These are phyloP conservation scores for Chrysophaeum taylorii DNA, from an alignment of 352 stramenopile species.

Conservation along the genomic window DNA sequence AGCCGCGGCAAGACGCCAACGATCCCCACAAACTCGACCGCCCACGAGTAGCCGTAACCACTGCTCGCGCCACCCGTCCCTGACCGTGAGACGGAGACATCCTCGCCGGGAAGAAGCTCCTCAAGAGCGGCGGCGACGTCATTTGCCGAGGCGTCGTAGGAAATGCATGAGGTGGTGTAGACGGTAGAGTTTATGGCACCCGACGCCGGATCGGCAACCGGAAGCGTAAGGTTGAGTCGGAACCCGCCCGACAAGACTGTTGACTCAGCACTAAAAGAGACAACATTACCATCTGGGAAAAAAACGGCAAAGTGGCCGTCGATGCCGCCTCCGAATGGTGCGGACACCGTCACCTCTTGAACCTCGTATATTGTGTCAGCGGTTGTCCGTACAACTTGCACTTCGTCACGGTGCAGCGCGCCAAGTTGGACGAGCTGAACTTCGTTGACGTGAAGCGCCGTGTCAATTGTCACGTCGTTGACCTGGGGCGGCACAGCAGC, in stretches of 20 bases:
- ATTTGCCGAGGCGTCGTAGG: constrained; percentile 41
- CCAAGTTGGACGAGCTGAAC: constrained; percentile 67
- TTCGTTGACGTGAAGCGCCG: constrained; percentile 61
- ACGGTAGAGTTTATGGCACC: constrained; percentile 28
- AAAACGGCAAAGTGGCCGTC: constrained; percentile 43
- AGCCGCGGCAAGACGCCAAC: constrained; percentile 33
- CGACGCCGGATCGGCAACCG: constrained; percentile 20
- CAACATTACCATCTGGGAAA: constrained; percentile 51
- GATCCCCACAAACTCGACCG: constrained; percentile 69
- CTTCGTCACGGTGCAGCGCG: constrained; percentile 43
- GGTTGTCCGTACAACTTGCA: constrained; percentile 48
- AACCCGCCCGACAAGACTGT: constrained; percentile 36
- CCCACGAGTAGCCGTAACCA: constrained; percentile 77
- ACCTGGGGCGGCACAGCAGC: constrained; percentile 32
- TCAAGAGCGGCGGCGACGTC: constrained; percentile 40
- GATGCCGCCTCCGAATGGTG: constrained; percentile 24
- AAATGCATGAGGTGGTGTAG: constrained; percentile 46
- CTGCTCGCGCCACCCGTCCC: constrained; percentile 42
- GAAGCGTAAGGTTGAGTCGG: constrained; percentile 36
- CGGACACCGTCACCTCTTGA: constrained; percentile 44
- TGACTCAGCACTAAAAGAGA: constrained; percentile 35
- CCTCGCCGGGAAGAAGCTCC: constrained; percentile 32
- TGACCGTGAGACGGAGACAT: constrained; percentile 43
- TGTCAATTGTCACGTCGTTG: constrained; percentile 24
- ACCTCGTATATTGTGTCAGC: constrained; percentile 47